These are phyloP conservation scores for Eucalyptus melliodora DNA, from an alignment of 345 rosid genomes.

Conservation along the genomic window DNA sequence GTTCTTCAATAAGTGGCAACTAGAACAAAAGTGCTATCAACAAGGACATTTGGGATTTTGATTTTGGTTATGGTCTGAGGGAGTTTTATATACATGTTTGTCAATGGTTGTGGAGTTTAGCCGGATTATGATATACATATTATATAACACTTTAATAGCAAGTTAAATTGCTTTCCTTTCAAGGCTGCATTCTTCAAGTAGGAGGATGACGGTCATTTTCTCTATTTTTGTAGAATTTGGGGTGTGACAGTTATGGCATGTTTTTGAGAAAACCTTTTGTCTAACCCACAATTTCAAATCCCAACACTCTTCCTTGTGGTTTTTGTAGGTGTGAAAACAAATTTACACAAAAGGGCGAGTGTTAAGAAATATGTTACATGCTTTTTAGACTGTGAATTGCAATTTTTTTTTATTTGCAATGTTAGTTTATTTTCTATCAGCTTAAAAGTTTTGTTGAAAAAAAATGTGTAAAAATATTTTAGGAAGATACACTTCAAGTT, in stretches of 20 bases:
- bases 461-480: neutral
- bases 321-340: too few species aligned
- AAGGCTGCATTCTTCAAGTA: accelerated
- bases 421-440: neutral
- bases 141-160: too few species aligned
- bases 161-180: too few species aligned
- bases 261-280: neutral
- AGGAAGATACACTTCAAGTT: neutral
- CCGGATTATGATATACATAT: too few species aligned
- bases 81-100: too few species aligned
- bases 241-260: neutral
- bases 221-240: too few species aligned
- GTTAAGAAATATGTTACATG: neutral
- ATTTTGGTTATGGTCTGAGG: too few species aligned
- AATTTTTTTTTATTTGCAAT: neutral
- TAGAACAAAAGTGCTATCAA: too few species aligned
- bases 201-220: too few species aligned
- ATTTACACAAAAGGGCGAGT: neutral
- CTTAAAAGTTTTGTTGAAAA: neutral
- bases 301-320: neutral
- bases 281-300: neutral
- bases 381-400: neutral
- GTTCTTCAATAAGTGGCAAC: too few species aligned
- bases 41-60: too few species aligned
- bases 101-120: too few species aligned